phyloP scores from a whole-genome alignment of 495 filamentous ascomycete genomes.

The Trichoderma asperelloides region DNA sequence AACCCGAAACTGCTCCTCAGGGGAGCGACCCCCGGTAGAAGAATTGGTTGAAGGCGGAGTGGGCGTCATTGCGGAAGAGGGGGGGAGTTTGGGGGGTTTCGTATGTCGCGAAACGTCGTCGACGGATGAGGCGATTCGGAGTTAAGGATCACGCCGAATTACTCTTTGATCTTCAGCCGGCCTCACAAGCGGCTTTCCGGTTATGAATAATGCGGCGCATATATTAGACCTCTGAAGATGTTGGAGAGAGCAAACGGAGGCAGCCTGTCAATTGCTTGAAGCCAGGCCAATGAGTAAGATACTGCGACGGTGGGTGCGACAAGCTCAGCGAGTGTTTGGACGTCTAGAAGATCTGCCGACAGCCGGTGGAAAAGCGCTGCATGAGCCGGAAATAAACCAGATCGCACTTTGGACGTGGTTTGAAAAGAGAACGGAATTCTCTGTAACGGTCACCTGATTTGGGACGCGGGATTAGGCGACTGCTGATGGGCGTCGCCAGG shows the following conservation, averaged over 20 bases:
- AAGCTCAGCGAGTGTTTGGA: neutral
- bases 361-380: neutral
- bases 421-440: neutral
- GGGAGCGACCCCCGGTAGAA: conserved; percentile 67
- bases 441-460: neutral
- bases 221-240: conserved; percentile 3
- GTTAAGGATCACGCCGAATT: conserved; percentile 5
- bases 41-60: conserved; percentile 84
- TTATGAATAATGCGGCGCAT: conserved; percentile 1
- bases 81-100: neutral
- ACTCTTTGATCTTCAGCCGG: conserved; percentile 2
- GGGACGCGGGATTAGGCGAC: neutral
- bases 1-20: conserved; percentile 78
- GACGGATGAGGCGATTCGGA: conserved; percentile 5
- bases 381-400: neutral
- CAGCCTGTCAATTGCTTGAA: conserved; percentile 1
- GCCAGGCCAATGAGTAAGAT: neutral
- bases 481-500: neutral
- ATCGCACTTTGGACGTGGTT: neutral
- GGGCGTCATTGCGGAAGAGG: conserved; percentile 57
- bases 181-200: conserved; percentile 7
- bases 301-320: neutral
- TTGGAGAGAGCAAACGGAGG: neutral
- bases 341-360: neutral
- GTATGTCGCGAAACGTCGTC: neutral